Evolutionary conservation across 2,329 filamentous ascomycete species (phyloP), one percentile per base, ranked within the genome.

Genomic region (Colletotrichum sp.): DNA sequence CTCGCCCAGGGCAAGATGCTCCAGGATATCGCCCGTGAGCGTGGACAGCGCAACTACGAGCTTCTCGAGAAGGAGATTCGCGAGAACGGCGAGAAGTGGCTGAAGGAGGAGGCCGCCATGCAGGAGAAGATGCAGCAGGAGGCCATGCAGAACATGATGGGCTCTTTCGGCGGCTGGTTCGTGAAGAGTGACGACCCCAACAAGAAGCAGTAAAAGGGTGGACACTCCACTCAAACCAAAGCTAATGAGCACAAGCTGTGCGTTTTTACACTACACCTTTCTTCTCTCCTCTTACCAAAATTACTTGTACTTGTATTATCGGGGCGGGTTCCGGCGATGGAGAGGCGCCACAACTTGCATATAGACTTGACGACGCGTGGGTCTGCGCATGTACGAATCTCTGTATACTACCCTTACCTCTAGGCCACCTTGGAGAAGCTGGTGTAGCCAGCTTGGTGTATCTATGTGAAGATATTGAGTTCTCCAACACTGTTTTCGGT

Each of bases 1-100:
- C 92, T 97, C 77, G 93, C 94, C 4, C 93, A 98, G 85, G 97
- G 96, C 81, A 99, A 99, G 91, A 98, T 99, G 95, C 89, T 98
- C 79, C 96, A 96, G 86, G 97, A 99, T 83, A 93, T 98, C 84
- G 96, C 97, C 67, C 93, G 97, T 66, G 97, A 99, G 87, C 92
- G 96, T 66, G 97, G 97, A 39, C 95, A 96, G 87, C 93, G 94
- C 84, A 94, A 96, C 85, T 99, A 99, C 86, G 92, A 98, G 88
- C 87, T 93, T 80, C 90, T 99, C 77, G 96, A 99, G 85, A 93
- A 93, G 86, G 94, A 98, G 87, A 98, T 99, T 80, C 91, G 94
- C 63, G 94, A 98, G 85, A 97, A 99, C 83, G 97, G 96, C 68
- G 95, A 96, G 84, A 95, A 96, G 87, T 98, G 96, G 95, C 89